These are phyloP conservation scores for Puccinia polysora DNA, from an alignment of 1,284 basidiomycete species.

Conservation along the genomic window DNA sequence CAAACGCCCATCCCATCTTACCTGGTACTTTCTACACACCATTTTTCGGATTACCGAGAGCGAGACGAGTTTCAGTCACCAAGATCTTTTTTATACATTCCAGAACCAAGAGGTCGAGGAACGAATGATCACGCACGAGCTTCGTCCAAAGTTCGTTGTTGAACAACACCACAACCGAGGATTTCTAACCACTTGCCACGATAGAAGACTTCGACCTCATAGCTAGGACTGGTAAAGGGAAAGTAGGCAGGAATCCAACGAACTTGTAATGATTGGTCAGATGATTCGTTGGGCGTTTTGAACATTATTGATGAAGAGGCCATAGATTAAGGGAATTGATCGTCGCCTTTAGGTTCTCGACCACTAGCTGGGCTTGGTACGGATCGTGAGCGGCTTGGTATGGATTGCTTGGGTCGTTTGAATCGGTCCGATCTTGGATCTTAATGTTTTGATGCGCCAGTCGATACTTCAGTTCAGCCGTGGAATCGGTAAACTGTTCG, in stretches of 20 bases:
- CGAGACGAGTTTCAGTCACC: neutral
- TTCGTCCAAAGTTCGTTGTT: conserved; percentile 78
- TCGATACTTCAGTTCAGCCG: conserved; percentile 57
- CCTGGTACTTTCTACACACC: conserved; percentile 63
- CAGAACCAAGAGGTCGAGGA: neutral
- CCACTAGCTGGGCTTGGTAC: conserved; percentile 57
- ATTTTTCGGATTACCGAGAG: neutral
- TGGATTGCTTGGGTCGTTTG: conserved; percentile 66
- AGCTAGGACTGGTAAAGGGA: conserved; percentile 95
- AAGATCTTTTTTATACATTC: neutral
- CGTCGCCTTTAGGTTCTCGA: conserved; percentile 81
- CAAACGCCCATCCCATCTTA: conserved; percentile 96
- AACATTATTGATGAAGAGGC: conserved; percentile 62
- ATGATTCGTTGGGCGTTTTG: conserved; percentile 56
- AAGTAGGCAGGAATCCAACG: conserved; percentile 98
- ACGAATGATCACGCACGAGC: conserved; percentile 62
- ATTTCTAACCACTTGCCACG: conserved; percentile 94
- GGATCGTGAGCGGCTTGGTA: conserved; percentile 73
- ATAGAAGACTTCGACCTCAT: conserved; percentile 96
- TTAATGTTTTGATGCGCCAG: conserved; percentile 25
- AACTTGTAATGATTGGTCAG: conserved; percentile 76
- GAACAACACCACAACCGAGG: conserved; percentile 85
- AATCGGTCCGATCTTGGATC: conserved; percentile 76
- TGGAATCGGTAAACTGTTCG: conserved; percentile 2
- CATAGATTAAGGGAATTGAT: conserved; percentile 81